Evolutionary conservation across 2,329 filamentous ascomycete species (phyloP), one percentile per base, ranked within the genome.

Genomic region (Gyromitra esculenta): DNA sequence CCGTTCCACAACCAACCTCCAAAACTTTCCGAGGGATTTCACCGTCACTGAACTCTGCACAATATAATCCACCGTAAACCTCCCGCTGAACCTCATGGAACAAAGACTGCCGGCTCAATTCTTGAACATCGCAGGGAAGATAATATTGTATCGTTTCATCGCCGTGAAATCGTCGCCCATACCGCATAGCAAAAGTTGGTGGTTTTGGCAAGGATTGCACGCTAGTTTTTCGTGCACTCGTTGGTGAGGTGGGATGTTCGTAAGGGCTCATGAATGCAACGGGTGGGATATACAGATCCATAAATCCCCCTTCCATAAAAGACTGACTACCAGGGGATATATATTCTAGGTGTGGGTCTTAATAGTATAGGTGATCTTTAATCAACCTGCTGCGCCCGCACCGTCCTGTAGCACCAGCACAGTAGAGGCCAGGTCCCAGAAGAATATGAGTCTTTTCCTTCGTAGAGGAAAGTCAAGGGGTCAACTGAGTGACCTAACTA

Each of bases 1-100:
- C 95, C 21, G 91, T 91, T 18, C 94, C 94, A 83, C 95, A 98
- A 39, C 91, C 94, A 43, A 97, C 84, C 82, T 98, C 95, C 31
- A 98, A 87, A 37, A 98, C 91, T 79, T 90, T 90, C 81, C 87
- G 87, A 0, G 94, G 94, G 21, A 81, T 80, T 60, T 89, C 89
- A 78, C 89, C 87, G 56, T 87, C 85, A 37, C 21, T 75, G 48
- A 78, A 81, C 50, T 80, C 78, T 35, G 79, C 76, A 31, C 75
- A 78, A 60, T 81, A 78, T 69, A 93, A 87, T 39, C 86, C 86
- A 57, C 93, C 93, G 81, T 96, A 94, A 43, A 97, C 88, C 81
- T 93, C 90, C 80, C 93, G 91, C 66, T 94, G 87, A 78, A 97
- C 87, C 79, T 97, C 87, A 0, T 94, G 96, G 76, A 93, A 90